Base-by-base conservation (phyloP, 129 eudicot species). In the Artemisia tridentata region DNA sequence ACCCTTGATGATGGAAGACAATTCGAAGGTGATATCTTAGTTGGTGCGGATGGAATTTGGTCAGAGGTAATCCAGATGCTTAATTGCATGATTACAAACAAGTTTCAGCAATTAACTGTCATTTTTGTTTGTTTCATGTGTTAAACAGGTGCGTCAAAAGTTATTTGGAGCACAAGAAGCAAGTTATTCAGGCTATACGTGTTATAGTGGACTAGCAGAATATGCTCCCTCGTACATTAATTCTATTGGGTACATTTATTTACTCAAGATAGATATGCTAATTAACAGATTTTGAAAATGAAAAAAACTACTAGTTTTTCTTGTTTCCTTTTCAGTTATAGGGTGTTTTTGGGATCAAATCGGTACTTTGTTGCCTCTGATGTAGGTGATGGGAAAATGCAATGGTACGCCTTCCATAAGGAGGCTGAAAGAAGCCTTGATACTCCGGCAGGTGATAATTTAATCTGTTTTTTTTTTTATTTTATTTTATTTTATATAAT, bases 21-120 rank as follows among this genome's bases (percentile, higher is more conserved):
- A 13, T 68, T 57, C 21, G 77, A 77, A 72, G 82, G 85, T 0
- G 85, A 81, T 81, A 47, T 77, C 38, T 68, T 81, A 62, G 79
- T 81, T 54, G 85, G 85, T 41, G 85, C 85, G 4, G 85, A 81
- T 63, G 82, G 85, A 62, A 81, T 81, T 59, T 81, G 85, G 85
- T 81, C 85, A 13, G 71, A 81, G 66, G 85, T 81, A 73, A 65
- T 62, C 45, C 9, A 38, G 27, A 8, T 3, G 10, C 13, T 0
- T 23, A 43, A 56, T 45, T 56, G 45, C 54, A 55, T 45, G 41
- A 21, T 17, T 18, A 3, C 31, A 48, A 21, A 31, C 6, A 0
- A 55, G 3, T 48, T 52, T 51, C 29, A 23, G 1, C 18, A 3
- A 27, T 15, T 11, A 18, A 16, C 38, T 51, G 10, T 34, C 53